Evolutionary conservation across 495 filamentous ascomycete species (phyloP), one percentile per base, ranked within the genome.

Genomic region (Bryoglossum gracile): DNA sequence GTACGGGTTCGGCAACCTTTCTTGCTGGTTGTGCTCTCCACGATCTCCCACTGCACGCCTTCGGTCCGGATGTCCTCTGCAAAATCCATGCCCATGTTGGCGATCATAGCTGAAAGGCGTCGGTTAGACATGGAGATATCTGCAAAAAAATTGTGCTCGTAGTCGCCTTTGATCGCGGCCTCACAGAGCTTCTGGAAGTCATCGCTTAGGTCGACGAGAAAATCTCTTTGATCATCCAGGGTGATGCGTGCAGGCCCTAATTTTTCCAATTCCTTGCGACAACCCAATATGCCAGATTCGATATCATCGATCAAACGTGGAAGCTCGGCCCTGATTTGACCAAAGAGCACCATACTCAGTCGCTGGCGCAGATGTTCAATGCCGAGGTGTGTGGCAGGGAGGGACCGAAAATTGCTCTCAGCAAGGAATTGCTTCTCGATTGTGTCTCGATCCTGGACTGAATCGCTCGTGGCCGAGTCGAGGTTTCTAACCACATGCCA

Each of bases 401-500:
- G 37, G n/a, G 1, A 36, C 14, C 47, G 53, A 35, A 60, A 64
- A 22, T 43, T 50, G 11, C 54, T 53, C 45, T 48, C 19, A 11
- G 45, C 22, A 48, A 56, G 48, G 24, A 56, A 51, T 17, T 37
- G 14, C 6, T 2, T 39, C 24, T 47, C 56, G 23, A 39, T 21
- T 42, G 37, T 14, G 25, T 50, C 39, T 42, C 43, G 18, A 50
- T 37, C 17, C 9, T 16, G 23, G 3, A 24, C 10, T 17, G 28
- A 22, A 11, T 28, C 9, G 3, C 9, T 66, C 64, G n/a, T 70
- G 61, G 49, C 37, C 0, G 70, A 76, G 22, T 64, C 65, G 2
- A 75, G 66, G 53, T 84, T 84, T 16, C 70, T 73, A 13, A 87
- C 58, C 0, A 78, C 73, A 54, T 84, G 79, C 80, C 80, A 85